Conservation (phyloP, 2,329 filamentous ascomycete genomes). For the Trichoderma sp. region DNA sequence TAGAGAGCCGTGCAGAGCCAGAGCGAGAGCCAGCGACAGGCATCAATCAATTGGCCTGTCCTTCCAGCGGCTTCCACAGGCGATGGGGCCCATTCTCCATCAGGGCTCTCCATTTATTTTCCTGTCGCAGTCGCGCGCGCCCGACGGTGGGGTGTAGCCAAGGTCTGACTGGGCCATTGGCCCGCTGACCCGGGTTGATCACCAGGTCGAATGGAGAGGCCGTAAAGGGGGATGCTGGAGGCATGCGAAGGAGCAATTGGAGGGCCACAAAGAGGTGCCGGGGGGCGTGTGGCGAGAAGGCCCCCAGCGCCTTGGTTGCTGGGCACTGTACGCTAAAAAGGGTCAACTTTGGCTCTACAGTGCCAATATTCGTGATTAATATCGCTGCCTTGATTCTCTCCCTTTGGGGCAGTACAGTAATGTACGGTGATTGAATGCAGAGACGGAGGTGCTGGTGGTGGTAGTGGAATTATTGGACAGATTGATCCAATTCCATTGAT, state of each 20-base stretch:
- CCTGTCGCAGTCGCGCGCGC: constrained; percentile 1
- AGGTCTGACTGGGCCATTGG: constrained; percentile 24
- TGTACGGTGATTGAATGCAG: neutral
- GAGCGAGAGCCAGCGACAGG: neutral
- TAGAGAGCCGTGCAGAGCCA: too few relatives aligned
- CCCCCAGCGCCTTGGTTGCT: neutral
- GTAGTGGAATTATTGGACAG: neutral
- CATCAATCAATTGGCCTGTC: neutral
- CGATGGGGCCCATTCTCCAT: constrained; percentile 12
- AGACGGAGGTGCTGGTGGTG: neutral
- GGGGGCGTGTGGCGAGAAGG: constrained; percentile 14
- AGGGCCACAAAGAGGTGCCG: neutral
- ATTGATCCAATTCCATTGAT: neutral
- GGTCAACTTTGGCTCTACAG: neutral
- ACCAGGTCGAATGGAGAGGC: constrained; percentile 27
- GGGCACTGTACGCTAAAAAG: neutral
- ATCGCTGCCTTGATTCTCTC: neutral
- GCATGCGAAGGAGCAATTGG: constrained; percentile 19
- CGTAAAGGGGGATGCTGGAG: constrained; percentile 17
- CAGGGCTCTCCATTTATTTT: constrained; percentile 5
- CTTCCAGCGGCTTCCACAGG: constrained; percentile 29
- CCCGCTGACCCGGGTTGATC: constrained; percentile 27
- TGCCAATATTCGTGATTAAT: neutral
- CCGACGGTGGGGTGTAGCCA: constrained; percentile 12
- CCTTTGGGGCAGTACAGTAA: neutral